Percentiles rank a stretch among this genome's conserved stretches.
These are phyloP conservation scores for Limonium bicolor DNA, from an alignment of 148 eudicot genomes.

Conservation along the genomic window DNA sequence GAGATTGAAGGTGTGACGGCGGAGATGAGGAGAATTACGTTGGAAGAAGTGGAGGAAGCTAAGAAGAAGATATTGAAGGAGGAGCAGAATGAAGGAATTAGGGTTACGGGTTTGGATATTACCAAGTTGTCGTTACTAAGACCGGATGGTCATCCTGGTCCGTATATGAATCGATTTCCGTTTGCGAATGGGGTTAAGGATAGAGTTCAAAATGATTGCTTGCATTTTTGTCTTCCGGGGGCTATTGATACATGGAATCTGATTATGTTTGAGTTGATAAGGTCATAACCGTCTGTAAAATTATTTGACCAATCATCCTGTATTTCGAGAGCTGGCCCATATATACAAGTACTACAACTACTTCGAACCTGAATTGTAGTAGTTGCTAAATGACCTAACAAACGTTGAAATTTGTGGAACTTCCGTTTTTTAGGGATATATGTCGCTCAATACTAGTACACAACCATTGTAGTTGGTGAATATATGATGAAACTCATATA, in stretches of 20 bases:
- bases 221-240: conserved; percentile 93
- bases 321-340: too few relatives aligned
- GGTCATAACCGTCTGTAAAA: too few relatives aligned
- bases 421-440: too few relatives aligned
- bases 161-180: conserved; percentile 59
- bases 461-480: too few relatives aligned
- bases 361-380: too few relatives aligned
- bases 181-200: conserved; percentile 63
- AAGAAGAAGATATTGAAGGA: too few relatives aligned
- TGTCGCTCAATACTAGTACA: too few relatives aligned
- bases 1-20: conserved; percentile 48
- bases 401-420: too few relatives aligned
- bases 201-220: conserved; percentile 75
- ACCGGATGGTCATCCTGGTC: conserved; percentile 94
- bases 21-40: conserved; percentile 48
- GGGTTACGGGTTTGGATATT: conserved; percentile 55
- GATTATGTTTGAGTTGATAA: conserved; percentile 59
- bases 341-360: too few relatives aligned
- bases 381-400: too few relatives aligned
- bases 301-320: too few relatives aligned
- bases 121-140: conserved; percentile 58
- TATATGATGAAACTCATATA: too few relatives aligned
- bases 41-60: conserved; percentile 34
- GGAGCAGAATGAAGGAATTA: conserved; percentile 11
- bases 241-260: conserved; percentile 88